Conservation (phyloP, 768 basidiomycete species). For the Termitomyces titanicus region DNA sequence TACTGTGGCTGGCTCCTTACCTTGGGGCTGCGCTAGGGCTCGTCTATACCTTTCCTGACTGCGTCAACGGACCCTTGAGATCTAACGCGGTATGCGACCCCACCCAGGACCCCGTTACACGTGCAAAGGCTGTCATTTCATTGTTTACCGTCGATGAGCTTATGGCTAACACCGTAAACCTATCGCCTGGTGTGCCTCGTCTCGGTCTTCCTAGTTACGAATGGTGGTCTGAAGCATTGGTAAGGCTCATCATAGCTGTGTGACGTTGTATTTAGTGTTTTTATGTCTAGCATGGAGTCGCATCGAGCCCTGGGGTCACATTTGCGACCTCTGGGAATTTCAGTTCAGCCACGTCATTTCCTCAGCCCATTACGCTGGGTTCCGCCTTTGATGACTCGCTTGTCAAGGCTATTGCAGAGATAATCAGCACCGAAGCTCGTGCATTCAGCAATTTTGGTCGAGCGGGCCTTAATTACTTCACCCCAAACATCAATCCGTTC, state of each 20-base stretch:
- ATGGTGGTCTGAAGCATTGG: constrained; percentile 62
- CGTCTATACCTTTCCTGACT: constrained; percentile 44
- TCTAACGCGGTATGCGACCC: constrained; percentile 46
- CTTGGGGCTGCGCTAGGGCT: constrained; percentile 8
- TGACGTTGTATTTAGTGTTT: not conserved
- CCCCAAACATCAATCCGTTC: constrained; percentile 57
- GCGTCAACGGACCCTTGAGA: constrained; percentile 40
- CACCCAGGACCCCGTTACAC: constrained; percentile 36
- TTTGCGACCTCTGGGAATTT: constrained; percentile 49
- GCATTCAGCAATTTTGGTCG: constrained; percentile 54
- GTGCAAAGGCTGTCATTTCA: constrained; percentile 45
- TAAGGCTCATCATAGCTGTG: constrained; percentile 13
- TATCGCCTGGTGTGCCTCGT: constrained; percentile 47
- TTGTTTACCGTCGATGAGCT: constrained; percentile 50
- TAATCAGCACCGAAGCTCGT: constrained; percentile 54
- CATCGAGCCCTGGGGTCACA: constrained; percentile 45
- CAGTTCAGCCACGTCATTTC: constrained; percentile 57
- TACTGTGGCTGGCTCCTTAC: constrained; percentile 7
- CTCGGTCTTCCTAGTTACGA: constrained; percentile 53
- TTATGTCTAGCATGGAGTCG: constrained; percentile 47
- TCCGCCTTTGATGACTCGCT: constrained; percentile 54
- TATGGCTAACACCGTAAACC: constrained; percentile 46
- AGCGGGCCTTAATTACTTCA: constrained; percentile 54
- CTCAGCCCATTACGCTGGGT: constrained; percentile 50
- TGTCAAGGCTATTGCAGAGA: constrained; percentile 42